A percentile compares a stretch with the other conserved stretches of the same genome.
Conservation (phyloP, 495 filamentous ascomycete species). For the Delitschia confertaspora region DNA sequence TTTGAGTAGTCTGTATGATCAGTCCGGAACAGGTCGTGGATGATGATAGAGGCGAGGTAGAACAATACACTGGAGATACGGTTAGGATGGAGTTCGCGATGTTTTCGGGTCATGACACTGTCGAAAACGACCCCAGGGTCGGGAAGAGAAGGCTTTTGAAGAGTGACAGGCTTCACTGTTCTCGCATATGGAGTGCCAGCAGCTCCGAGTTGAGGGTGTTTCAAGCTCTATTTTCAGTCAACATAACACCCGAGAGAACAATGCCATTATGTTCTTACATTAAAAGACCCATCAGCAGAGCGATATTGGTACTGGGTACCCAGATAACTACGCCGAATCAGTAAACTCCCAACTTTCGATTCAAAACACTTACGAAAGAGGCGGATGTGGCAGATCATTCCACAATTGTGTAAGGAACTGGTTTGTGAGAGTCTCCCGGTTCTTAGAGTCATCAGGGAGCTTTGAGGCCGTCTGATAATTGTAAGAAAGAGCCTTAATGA, state of each 20-base stretch:
- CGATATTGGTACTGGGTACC: slow-evolving; percentile 51
- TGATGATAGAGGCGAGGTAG: slow-evolving; percentile 84
- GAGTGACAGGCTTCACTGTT: slow-evolving; percentile 54
- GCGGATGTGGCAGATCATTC: slow-evolving; percentile 62
- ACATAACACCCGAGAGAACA: neutral
- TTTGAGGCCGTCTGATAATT: slow-evolving; percentile 32
- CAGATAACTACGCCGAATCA: slow-evolving; percentile 38
- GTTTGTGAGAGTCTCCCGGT: slow-evolving; percentile 47
- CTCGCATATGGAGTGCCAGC: slow-evolving; percentile 61
- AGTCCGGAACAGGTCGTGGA: slow-evolving; percentile 66
- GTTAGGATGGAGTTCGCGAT: slow-evolving; percentile 59
- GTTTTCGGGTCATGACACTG: slow-evolving; percentile 54
- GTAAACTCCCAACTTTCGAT: neutral
- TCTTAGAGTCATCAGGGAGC: slow-evolving; percentile 47
- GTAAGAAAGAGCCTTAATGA: neutral
- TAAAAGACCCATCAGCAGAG: slow-evolving; percentile 60
- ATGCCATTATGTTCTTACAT: slow-evolving; percentile 31
- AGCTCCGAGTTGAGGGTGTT: slow-evolving; percentile 57
- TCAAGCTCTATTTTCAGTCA: slow-evolving; percentile 40
- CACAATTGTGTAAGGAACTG: slow-evolving; percentile 55
- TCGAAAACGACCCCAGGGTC: slow-evolving; percentile 76
- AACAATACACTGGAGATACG: slow-evolving; percentile 82
- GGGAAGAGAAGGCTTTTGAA: slow-evolving; percentile 57
- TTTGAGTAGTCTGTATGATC: slow-evolving; percentile 47
- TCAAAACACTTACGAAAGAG: slow-evolving; percentile 42